Conservation (phyloP, 441 rosid species). For the Metrosideros polymorpha region DNA sequence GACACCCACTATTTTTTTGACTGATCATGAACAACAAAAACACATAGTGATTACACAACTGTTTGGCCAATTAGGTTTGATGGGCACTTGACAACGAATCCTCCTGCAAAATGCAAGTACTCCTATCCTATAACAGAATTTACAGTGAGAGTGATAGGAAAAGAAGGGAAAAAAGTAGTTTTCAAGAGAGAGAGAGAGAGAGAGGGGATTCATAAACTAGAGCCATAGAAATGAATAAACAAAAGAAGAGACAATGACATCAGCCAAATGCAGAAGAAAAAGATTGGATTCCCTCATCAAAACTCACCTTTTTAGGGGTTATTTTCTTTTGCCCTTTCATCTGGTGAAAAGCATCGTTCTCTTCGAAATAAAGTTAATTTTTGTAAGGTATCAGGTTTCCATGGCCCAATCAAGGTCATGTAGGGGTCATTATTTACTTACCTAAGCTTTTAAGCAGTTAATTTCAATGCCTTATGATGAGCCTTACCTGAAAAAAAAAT, state of each 20-base stretch:
- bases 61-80: not conserved
- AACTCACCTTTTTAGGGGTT: not conserved
- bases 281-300: conserved; percentile 6
- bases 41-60: not conserved
- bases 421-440: not conserved
- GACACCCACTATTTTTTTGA: no score
- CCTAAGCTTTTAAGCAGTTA: not conserved
- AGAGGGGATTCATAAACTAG: conserved; percentile 3
- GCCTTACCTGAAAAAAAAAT: not conserved
- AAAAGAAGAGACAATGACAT: conserved; percentile 21
- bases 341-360: not conserved
- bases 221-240: not conserved
- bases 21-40: not conserved
- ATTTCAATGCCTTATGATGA: not conserved
- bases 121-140: not conserved
- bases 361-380: conserved; percentile 5
- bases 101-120: not conserved
- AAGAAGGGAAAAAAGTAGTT: not conserved
- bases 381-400: conserved; percentile 7
- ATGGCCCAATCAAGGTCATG: not conserved
- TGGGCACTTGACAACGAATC: not conserved
- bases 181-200: not conserved
- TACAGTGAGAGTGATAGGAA: not conserved
- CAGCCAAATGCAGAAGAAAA: not conserved
- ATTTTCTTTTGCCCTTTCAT: conserved; percentile 1